Evolutionary conservation across 495 filamentous ascomycete species (phyloP), one percentile per base, ranked within the genome.

Genomic region (Tuber umbilicatum): DNA sequence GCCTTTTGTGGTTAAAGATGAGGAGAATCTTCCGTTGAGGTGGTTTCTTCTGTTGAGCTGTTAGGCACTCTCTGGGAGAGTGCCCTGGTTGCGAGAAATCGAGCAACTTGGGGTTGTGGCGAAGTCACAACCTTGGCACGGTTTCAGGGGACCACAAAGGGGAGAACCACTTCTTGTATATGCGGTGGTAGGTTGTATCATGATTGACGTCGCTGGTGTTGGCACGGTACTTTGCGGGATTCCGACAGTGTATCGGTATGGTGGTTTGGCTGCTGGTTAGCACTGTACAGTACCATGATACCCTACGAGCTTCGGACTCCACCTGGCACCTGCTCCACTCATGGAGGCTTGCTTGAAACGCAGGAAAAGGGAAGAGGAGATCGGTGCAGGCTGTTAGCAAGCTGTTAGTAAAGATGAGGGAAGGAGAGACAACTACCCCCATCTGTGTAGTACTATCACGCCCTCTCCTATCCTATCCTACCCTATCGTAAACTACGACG

Each of bases 211-310:
- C 27, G 47, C 47, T 27, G 50, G 50, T 60, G 50, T 60, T 60
- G 50, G 50, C 50, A 60, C 50, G n/a, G 50, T 60, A 60, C n/a
- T 60, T 60, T 60, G 50, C 50, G 50, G 50, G 50, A 60, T 60
- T 60, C 50, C 50, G 50, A 60, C 31, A n/a, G 50, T 60, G 50
- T 60, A 60, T 60, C 50, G 21, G 47, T n/a, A 55, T n/a, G 23
- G 19, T 23, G 10, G n/a, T n/a, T n/a, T 40, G 39, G 19, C 19
- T 6, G 12, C 45, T 47, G 47, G 47, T 23, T 55, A n/a, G 23
- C 23, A 27, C 47, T 23, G 9, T 55, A n/a, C n/a, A 21, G 6
- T n/a, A 10, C 14, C 0, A 60, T 60, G 50, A 60, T 60, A 16
- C 50, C n/a, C 50, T 60, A 60, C n/a, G 50, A 27, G 47, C 21